Evolutionary conservation across 2,329 filamentous ascomycete species (phyloP), one percentile per base, ranked within the genome.

Genomic region (Calonectria montana): DNA sequence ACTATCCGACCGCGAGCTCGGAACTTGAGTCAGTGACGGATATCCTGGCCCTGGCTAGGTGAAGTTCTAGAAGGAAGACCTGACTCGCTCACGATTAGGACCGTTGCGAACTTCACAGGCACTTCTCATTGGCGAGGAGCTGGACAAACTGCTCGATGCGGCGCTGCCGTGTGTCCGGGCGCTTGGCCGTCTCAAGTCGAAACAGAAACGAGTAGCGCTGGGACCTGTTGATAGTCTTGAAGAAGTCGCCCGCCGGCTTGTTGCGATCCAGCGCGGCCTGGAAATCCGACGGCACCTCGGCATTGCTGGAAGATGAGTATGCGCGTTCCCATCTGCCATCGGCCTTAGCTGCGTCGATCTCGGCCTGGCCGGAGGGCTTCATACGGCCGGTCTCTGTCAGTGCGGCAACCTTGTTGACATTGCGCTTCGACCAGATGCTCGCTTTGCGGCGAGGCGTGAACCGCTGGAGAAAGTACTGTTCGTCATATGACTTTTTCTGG

Each of bases 291-390:
- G 89, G 88, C 2, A 87, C 83, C 18, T 82, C 78, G 3, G 87
- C 87, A 16, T 80, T 83, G 62, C 86, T 86, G 4, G 86, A 81
- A 0, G 87, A 86, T 5, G 86, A 85, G 74, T 92, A 92, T 2
- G 90, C 90, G 29, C 84, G 83, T 1, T 87, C 87, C 90, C 90
- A 92, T 1, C 90, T 82, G 0, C 91, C 90, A 75, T 92, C 89
- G 0, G 81, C 83, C 79, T 87, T 89, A 0, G 90, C 90, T 1
- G 86, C 84, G 8, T 90, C 87, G 3, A 92, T 84, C 47, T 87
- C 88, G 1, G 81, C 84, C 47, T 86, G 76, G 0, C 90, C 90
- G 0, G 86, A 80, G 0, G 83, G 82, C 0, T 81, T 81, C 86
- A 92, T 90, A 1, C 86, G 84, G 0, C 86, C 88, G 10, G 86